phyloP scores from a whole-genome alignment of 2,329 filamentous ascomycete genomes.

The Westerdykella aurantiaca region DNA sequence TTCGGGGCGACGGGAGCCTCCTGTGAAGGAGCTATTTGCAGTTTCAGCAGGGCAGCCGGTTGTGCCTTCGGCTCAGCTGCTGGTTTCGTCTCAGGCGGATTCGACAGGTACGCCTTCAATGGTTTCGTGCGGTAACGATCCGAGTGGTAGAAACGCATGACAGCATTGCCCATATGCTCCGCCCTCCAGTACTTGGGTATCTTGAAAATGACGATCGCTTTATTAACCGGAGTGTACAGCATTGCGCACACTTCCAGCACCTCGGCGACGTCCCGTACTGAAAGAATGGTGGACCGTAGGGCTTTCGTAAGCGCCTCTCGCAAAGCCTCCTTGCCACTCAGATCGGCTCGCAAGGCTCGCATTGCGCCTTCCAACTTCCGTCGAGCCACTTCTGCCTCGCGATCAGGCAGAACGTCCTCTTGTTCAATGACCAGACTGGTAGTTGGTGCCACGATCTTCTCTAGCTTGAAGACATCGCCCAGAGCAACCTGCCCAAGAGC shows the following conservation, averaged over 20 bases:
- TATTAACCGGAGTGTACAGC: constrained; percentile 50
- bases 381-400: constrained; percentile 51
- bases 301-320: constrained; percentile 53
- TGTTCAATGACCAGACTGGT: constrained; percentile 53
- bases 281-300: constrained; percentile 46
- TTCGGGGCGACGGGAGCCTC: neutral
- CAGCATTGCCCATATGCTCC: constrained; percentile 47
- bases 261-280: constrained; percentile 50
- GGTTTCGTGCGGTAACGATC: constrained; percentile 17
- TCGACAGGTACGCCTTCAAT: constrained; percentile 1
- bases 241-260: constrained; percentile 54
- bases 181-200: constrained; percentile 55
- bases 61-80: neutral
- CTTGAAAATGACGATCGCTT: constrained; percentile 46
- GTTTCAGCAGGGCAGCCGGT: neutral
- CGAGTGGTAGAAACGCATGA: constrained; percentile 26
- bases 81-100: neutral
- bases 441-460: constrained; percentile 26
- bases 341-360: constrained; percentile 49
- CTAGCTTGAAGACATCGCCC: constrained; percentile 40
- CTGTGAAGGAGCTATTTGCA: neutral
- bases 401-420: constrained; percentile 38
- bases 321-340: constrained; percentile 46
- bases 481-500: constrained; percentile 56
- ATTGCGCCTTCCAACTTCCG: constrained; percentile 55